Conservation (phyloP, 2,329 filamentous ascomycete genomes). For the Tricladium varicosporioides region DNA sequence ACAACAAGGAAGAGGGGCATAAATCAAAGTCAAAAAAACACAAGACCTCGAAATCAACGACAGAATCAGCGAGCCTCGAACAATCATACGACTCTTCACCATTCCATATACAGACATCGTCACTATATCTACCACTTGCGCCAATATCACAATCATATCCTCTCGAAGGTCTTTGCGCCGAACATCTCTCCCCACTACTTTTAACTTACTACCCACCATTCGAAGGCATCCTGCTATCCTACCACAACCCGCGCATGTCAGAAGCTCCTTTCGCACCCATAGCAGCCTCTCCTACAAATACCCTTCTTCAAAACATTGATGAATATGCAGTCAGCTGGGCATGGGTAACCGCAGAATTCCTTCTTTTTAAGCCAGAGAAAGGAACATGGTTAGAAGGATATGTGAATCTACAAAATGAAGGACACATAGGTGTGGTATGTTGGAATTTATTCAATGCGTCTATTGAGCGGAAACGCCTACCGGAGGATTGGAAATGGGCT, state of each 20-base stretch:
- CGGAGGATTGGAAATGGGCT: constrained; percentile 77
- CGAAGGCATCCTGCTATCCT: constrained; percentile 71
- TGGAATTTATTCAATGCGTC: constrained; percentile 91
- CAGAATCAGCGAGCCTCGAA: constrained; percentile 19
- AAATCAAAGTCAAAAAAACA: constrained; percentile 46
- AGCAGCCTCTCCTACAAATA: constrained; percentile 37
- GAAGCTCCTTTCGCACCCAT: constrained; percentile 53
- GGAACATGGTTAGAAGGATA: constrained; percentile 76
- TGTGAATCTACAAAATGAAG: constrained; percentile 83
- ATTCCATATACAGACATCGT: constrained; percentile 76
- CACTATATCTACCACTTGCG: constrained; percentile 75
- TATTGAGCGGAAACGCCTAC: constrained; percentile 74
- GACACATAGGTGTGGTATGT: constrained; percentile 84
- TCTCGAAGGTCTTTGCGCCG: constrained; percentile 67
- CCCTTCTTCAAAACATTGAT: constrained; percentile 56
- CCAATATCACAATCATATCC: constrained; percentile 69
- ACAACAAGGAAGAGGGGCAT: constrained; percentile 39
- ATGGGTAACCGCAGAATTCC: constrained; percentile 85
- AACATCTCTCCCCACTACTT: constrained; percentile 72
- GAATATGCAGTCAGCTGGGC: constrained; percentile 86
- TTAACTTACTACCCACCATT: constrained; percentile 75
- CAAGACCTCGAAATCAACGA: constrained; percentile 38
- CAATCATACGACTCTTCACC: constrained; percentile 49
- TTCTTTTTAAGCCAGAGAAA: constrained; percentile 74
- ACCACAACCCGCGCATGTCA: constrained; percentile 66